These are phyloP conservation scores for Reticulascus tulasneorum DNA, from an alignment of 2,329 filamentous ascomycete species.

Conservation along the genomic window DNA sequence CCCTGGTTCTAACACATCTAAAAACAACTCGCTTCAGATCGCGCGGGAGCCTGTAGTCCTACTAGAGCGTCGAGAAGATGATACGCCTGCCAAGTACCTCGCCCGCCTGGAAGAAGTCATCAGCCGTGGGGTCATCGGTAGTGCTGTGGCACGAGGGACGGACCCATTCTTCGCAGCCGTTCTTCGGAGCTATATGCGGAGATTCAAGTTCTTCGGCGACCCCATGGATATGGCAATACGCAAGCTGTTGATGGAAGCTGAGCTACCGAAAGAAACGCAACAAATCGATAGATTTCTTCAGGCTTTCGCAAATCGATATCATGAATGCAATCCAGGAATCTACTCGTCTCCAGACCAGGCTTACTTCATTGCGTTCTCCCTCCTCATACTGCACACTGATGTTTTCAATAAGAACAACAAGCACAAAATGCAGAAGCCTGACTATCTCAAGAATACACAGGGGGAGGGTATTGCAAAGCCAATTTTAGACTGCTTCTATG, in stretches of 20 bases:
- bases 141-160: constrained; percentile 77
- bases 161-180: constrained; percentile 82
- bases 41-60: constrained; percentile 66
- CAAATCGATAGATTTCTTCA: constrained; percentile 95
- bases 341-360: constrained; percentile 88
- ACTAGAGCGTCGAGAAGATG: constrained; percentile 78
- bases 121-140: constrained; percentile 77
- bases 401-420: constrained; percentile 99
- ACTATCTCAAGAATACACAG: constrained; percentile 92
- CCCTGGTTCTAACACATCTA: constrained; percentile 67
- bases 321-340: constrained; percentile 97
- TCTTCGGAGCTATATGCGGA: constrained; percentile 89
- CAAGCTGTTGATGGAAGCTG: constrained; percentile 93
- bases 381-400: constrained; percentile 94
- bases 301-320: constrained; percentile 92
- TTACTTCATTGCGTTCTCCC: constrained; percentile 97
- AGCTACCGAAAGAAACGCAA: constrained; percentile 94
- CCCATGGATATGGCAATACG: constrained; percentile 97
- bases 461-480: constrained; percentile 92
- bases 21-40: constrained; percentile 78
- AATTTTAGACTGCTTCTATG: constrained; percentile 92
- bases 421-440: constrained; percentile 93
- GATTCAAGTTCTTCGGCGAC: constrained; percentile 92
- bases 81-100: constrained; percentile 87
- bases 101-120: constrained; percentile 76